Evolutionary conservation across 352 stramenopile species (phyloP).

Genomic region (Globisporangium iwayamae): DNA sequence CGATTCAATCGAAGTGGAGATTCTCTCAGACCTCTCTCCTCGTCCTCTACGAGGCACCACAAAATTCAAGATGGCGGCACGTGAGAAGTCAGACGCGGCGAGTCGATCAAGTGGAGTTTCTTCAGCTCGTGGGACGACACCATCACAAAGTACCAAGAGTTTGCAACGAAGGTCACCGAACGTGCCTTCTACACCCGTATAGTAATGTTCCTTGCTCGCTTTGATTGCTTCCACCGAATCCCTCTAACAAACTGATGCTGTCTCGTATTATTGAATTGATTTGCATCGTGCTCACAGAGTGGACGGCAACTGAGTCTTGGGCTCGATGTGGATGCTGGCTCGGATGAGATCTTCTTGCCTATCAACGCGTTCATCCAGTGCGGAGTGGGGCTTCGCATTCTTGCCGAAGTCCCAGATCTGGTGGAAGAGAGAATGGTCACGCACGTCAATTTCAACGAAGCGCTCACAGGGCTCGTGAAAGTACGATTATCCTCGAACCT

Average conservation of each 20-base stretch:
- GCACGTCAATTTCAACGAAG: conserved; percentile 7
- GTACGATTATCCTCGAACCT: conserved; percentile 19
- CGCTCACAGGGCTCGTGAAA: conserved; percentile 11
- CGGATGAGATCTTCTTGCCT: conserved; percentile 17
- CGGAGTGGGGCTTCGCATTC: conserved; percentile 20
- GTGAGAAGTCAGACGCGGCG: background rate
- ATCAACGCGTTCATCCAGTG: conserved; percentile 22
- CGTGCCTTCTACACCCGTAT: conserved; percentile 25
- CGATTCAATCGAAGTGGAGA: conserved; percentile 35
- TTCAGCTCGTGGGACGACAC: background rate
- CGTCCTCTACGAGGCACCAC: background rate
- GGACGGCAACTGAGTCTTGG: conserved; percentile 22
- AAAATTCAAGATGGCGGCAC: background rate
- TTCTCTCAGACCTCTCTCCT: conserved; percentile 24
- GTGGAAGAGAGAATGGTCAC: conserved; percentile 25
- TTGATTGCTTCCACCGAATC: background rate
- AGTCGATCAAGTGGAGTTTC: background rate
- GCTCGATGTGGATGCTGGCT: conserved; percentile 13
- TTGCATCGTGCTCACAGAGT: conserved; percentile 14
- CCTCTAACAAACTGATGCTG: background rate
- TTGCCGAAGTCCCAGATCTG: conserved; percentile 26
- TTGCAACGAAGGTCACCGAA: conserved; percentile 18
- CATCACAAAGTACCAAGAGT: conserved; percentile 9
- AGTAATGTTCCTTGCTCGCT: conserved; percentile 22
- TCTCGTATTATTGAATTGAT: background rate